Evolutionary conservation across 2,329 filamentous ascomycete species (phyloP).

Genomic region (Paracamarosporium sp.): DNA sequence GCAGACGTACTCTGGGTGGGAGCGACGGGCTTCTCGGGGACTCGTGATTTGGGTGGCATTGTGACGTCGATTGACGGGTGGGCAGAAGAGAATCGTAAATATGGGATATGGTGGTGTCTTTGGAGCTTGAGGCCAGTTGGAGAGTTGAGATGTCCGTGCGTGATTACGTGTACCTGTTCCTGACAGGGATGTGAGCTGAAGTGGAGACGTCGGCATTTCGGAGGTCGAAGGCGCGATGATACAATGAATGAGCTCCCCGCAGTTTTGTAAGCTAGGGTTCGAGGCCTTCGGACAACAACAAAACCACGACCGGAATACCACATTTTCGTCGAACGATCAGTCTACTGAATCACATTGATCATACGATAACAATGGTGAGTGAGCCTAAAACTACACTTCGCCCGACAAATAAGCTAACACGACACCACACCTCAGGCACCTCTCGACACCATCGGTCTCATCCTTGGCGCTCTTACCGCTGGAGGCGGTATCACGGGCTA

Average conservation of each 20-base stretch:
- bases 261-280: not conserved
- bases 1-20: conserved; percentile 19
- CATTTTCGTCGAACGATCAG: not conserved
- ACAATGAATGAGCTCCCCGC: conserved; percentile 13
- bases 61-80: conserved; percentile 11
- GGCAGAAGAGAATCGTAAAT: not conserved
- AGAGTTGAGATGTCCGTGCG: conserved; percentile 11
- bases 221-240: conserved; percentile 10
- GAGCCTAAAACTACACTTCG: not conserved
- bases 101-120: conserved; percentile 15
- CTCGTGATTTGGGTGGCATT: conserved; percentile 44
- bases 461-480: conserved; percentile 82
- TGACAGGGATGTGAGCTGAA: conserved; percentile 12
- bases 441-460: conserved; percentile 71
- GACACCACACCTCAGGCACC: conserved; percentile 31
- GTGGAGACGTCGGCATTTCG: conserved; percentile 13
- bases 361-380: conserved; percentile 8
- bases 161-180: conserved; percentile 8
- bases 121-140: conserved; percentile 27
- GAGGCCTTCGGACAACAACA: not conserved
- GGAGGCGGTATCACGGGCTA: conserved; percentile 89
- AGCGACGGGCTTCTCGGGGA: conserved; percentile 16
- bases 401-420: conserved; percentile 1
- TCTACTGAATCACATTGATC: not conserved
- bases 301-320: not conserved